Percentiles rank a stretch among this genome's conserved stretches.
phyloP scores from a whole-genome alignment of 441 rosid species.

The Croton setiger region DNA sequence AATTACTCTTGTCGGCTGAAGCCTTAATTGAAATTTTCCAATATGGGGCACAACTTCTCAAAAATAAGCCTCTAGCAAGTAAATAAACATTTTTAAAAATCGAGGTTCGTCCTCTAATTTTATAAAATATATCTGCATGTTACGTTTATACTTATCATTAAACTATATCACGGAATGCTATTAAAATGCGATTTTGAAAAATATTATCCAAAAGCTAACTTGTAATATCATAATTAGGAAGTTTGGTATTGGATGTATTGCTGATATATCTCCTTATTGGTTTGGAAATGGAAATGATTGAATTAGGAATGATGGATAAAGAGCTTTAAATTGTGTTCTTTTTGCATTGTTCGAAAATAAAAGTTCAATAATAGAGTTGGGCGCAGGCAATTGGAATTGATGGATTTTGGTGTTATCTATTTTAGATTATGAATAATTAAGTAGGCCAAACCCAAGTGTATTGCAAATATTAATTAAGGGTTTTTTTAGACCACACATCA shows the following conservation, averaged over 20 bases:
- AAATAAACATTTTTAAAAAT: too few relatives aligned
- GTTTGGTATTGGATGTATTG: background rate
- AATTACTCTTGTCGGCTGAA: background rate
- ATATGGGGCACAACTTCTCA: background rate
- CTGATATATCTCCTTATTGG: background rate
- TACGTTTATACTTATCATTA: too few relatives aligned
- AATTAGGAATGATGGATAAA: background rate
- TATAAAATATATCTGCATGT: too few relatives aligned
- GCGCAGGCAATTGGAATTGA: conserved; percentile 7
- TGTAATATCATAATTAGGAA: background rate
- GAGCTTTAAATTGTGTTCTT: background rate
- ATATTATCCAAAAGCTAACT: too few relatives aligned
- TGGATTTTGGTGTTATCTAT: conserved; percentile 16
- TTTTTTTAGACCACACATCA: background rate
- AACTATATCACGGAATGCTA: too few relatives aligned
- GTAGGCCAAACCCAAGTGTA: background rate
- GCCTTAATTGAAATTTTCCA: background rate
- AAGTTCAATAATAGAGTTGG: background rate
- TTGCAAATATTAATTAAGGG: background rate
- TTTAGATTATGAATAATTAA: conserved; percentile 12
- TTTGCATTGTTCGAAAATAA: background rate
- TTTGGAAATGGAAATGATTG: background rate
- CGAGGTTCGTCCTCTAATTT: too few relatives aligned
- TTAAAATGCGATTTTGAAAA: too few relatives aligned
- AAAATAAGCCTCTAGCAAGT: background rate